Base-by-base conservation (phyloP, 345 rosid genomes). In the Carallia brachiata region DNA sequence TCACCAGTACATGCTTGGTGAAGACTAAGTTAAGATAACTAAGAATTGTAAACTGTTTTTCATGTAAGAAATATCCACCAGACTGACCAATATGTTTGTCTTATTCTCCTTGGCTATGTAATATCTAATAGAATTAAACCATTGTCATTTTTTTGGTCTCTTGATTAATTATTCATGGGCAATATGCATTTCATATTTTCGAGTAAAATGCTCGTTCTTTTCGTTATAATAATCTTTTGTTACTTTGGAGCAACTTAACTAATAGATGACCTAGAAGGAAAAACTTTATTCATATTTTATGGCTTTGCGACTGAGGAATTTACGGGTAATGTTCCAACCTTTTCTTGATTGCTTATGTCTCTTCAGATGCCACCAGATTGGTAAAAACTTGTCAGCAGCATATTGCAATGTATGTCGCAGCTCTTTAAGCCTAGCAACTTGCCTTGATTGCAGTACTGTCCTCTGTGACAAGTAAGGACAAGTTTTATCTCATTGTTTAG, bases 281-380 rank as follows among this genome's bases (percentile, higher is more conserved):
- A 39, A 9, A 18, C 28, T 19, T 39, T 3, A 27, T 19, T 23
- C 2, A 36, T 37, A n/a, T 54, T 17, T 58, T 16, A 3, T 48
- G 18, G 2, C 17, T 74, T 62, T 27, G 7, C 63, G 30, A 27
- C 5, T 23, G 36, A 63, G 31, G 58, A 48, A 69, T 68, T 27
- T 32, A 62, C 10, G 19, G 13, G 15, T 44, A 57, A 7, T 67
- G 60, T 19, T 34, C 36, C 66, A 61, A 30, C 55, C 56, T 32
- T 56, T 34, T 75, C 37, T 39, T 67, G 23, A 27, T 36, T 66
- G n/a, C 61, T 52, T 64, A 10, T 70, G 64, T 68, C 19, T 66
- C 67, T 73, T 70, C 87, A 89, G 95, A 79, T 89, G 95, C 76
- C 78, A 83, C 62, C 83, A 82, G 62, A 80, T 89, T 40, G 84